A percentile compares a stretch with the other conserved stretches of the same genome.
phyloP scores from a whole-genome alignment of 2,329 filamentous ascomycete species.

The Colletotrichum phormii region DNA sequence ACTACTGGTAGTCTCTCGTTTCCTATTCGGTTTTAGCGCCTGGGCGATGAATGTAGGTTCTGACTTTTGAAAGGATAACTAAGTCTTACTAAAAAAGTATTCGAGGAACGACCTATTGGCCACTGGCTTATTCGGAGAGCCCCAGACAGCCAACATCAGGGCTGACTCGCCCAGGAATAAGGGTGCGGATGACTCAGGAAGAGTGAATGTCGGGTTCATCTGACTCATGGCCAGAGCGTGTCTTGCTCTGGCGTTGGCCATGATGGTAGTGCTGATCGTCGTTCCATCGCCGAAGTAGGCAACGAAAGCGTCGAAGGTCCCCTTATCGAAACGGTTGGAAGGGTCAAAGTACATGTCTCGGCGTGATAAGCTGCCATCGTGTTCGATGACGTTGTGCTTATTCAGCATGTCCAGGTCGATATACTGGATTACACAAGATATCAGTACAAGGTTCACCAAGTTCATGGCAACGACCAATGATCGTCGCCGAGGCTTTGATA shows the following conservation, averaged over 20 bases:
- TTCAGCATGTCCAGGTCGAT: conserved; percentile 52
- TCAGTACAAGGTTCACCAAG: background rate
- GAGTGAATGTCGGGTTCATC: conserved; percentile 60
- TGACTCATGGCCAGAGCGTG: conserved; percentile 56
- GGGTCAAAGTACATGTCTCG: conserved; percentile 62
- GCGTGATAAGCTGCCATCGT: conserved; percentile 60
- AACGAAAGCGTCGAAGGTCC: conserved; percentile 58
- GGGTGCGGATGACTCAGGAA: conserved; percentile 52
- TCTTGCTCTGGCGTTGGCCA: conserved; percentile 55
- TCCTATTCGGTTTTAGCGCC: background rate
- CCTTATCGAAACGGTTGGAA: conserved; percentile 63
- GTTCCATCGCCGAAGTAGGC: conserved; percentile 56
- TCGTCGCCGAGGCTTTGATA: conserved; percentile 32
- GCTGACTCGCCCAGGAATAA: conserved; percentile 63
- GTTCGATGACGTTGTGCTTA: conserved; percentile 60
- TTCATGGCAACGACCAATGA: background rate
- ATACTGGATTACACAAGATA: background rate
- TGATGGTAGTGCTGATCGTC: conserved; percentile 51
- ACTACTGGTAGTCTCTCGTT: conserved; percentile 26
- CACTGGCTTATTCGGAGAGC: conserved; percentile 51
- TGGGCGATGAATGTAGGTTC: too few species aligned
- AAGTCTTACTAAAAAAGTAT: conserved; percentile 57
- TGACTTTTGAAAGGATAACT: too few species aligned
- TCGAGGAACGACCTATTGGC: conserved; percentile 54
- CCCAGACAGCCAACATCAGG: conserved; percentile 62